These are phyloP conservation scores for Backusella morwellensis DNA, from an alignment of 192 early-diverging fungal species.

Conservation along the genomic window DNA sequence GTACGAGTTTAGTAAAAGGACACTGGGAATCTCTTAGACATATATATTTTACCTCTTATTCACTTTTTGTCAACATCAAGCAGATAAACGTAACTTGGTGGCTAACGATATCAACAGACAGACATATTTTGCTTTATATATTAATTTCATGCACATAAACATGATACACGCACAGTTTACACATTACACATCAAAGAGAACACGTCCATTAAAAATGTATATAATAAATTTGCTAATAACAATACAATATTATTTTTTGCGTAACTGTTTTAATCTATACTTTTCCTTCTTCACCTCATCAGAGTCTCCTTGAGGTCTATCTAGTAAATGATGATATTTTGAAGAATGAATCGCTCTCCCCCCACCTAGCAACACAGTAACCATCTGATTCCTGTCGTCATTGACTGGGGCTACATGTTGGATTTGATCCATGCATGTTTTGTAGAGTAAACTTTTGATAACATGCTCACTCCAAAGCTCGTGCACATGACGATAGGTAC, in stretches of 20 bases:
- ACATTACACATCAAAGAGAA: neutral
- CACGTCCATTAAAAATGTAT: conserved; percentile 7
- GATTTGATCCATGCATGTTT: conserved; percentile 25
- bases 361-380: conserved; percentile 12
- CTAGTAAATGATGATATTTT: conserved; percentile 15
- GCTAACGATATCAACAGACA: neutral
- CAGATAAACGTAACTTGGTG: neutral
- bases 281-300: conserved; percentile 36
- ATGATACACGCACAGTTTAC: neutral
- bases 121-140: neutral
- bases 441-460: conserved; percentile 45
- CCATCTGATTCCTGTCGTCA: neutral
- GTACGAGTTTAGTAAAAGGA: conserved; percentile 58
- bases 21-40: conserved; percentile 43
- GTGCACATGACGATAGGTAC: conserved; percentile 46
- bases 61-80: neutral
- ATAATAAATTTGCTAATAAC: neutral
- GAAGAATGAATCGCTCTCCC: conserved; percentile 14
- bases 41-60: neutral
- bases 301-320: conserved; percentile 23
- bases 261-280: conserved; percentile 19
- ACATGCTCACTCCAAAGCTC: conserved; percentile 47
- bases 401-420: neutral
- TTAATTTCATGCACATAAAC: neutral
- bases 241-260: neutral